Conservation (phyloP, 805 yeast genomes). For the Tetrapisispora fleetii region DNA sequence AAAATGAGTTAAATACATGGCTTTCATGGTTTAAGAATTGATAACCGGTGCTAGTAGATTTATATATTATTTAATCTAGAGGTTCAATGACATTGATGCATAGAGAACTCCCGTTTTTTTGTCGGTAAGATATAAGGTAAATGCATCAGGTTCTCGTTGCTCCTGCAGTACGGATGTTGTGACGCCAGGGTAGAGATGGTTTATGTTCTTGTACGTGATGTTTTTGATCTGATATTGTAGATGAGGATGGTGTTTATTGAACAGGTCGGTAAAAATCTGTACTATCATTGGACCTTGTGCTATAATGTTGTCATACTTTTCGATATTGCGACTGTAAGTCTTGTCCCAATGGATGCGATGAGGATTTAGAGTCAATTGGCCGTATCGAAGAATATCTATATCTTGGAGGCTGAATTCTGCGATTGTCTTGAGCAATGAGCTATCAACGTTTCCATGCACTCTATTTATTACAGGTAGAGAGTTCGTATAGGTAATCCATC, state of each 20-base stretch:
- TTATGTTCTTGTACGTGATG: conserved; percentile 32
- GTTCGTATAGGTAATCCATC: conserved; percentile 56
- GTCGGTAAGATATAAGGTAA: not conserved
- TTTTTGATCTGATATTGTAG: conserved; percentile 24
- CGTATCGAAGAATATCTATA: conserved; percentile 44
- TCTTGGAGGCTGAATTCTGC: conserved; percentile 27
- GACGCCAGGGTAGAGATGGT: conserved; percentile 34
- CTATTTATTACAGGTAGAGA: conserved; percentile 12
- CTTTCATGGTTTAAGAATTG: too few relatives aligned
- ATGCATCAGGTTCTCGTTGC: not conserved
- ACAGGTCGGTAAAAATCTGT: conserved; percentile 48
- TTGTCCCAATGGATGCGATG: conserved; percentile 75
- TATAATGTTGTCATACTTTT: conserved; percentile 50
- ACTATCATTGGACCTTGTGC: conserved; percentile 79
- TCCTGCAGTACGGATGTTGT: conserved; percentile 15
- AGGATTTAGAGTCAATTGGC: conserved; percentile 71
- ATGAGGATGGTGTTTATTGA: conserved; percentile 17
- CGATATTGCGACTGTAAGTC: conserved; percentile 41
- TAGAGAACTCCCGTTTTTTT: not conserved
- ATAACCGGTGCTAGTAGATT: too few relatives aligned
- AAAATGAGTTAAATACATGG: too few relatives aligned
- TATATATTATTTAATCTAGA: too few relatives aligned
- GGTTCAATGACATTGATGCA: not conserved
- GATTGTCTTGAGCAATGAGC: not conserved
- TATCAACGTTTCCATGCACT: not conserved